Evolutionary conservation across 2,329 filamentous ascomycete genomes (phyloP), one percentile per base, ranked within the genome.

Genomic region (Aureobasidium sp.): DNA sequence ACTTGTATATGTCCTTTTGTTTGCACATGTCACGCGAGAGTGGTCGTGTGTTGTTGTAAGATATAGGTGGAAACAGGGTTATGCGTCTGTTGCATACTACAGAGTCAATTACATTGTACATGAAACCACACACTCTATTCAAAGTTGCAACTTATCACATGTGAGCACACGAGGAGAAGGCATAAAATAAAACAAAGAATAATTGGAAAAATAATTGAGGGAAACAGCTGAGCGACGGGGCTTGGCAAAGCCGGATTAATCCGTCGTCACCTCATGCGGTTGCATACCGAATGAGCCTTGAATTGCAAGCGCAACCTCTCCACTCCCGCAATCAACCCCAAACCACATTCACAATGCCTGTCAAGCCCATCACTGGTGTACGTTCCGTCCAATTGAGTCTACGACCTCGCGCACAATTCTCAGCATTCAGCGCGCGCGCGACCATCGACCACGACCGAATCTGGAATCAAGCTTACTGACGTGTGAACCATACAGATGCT

Each of bases 281-380:
- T 44, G 53, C 44, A 59, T 59, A 59, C 44, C 56, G 44, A 39
- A 4, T 46, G 36, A 32, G 15, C 34, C 36, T 56, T 17, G 46
- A 47, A 57, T 39, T 46, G 42, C 51, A 57, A n/a, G n/a, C 12
- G 32, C 42, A 50, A 36, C 32, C 23, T 59, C 37, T 26, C 36
- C 48, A 39, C 56, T 60, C 47, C 20, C 39, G 23, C 46, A 53
- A 64, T 27, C 55, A 46, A 47, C 32, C 20, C 58, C 29, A 50
- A 48, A 47, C 47, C 29, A 41, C n/a, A 32, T 32, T 26, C 55
- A 67, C 56, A 68, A 78, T 78, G 76, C 73, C 60, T 44, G 67
- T 80, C 70, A 80, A 79, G 74, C 78, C 78, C 66, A 80, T 81
- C 68, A 79, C 78, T 66, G 78, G 78, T 69, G 78, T 80, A 79